Conservation (phyloP, 2,329 filamentous ascomycete species). For the Fusarium sp. region DNA sequence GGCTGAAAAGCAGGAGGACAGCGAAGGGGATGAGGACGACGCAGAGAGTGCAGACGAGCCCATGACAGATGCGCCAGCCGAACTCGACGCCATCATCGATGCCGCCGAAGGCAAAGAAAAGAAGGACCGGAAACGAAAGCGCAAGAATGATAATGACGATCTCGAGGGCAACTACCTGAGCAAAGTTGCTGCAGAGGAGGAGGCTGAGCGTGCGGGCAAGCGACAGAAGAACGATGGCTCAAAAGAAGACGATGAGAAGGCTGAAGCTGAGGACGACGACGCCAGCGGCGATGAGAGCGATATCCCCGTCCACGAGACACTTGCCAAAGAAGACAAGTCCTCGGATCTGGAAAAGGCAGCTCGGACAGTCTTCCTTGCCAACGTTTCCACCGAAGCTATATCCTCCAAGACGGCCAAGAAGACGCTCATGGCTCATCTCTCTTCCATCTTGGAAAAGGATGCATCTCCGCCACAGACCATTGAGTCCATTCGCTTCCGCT, state of each 20-base stretch:
- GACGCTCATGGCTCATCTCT: constrained; percentile 79
- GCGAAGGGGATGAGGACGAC: constrained; percentile 47
- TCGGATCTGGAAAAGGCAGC: constrained; percentile 84
- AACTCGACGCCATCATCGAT: constrained; percentile 52
- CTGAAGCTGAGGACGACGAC: constrained; percentile 59
- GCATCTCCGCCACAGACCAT: constrained; percentile 74
- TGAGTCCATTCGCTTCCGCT: constrained; percentile 94
- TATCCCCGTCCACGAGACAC: constrained; percentile 68
- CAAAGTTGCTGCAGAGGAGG: constrained; percentile 70
- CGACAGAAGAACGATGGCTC: constrained; percentile 58
- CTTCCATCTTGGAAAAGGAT: constrained; percentile 74
- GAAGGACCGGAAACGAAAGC: constrained; percentile 72
- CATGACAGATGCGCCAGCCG: constrained; percentile 49
- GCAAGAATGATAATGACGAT: constrained; percentile 75
- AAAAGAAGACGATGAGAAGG: constrained; percentile 44
- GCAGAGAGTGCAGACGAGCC: constrained; percentile 56
- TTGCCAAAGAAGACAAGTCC: constrained; percentile 63
- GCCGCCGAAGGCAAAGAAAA: constrained; percentile 51
- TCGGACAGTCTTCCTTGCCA: constrained; percentile 92
- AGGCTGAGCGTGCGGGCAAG: constrained; percentile 68
- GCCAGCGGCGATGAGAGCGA: constrained; percentile 58
- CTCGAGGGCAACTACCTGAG: constrained; percentile 78
- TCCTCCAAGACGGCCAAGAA: constrained; percentile 86
- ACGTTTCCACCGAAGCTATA: constrained; percentile 86
- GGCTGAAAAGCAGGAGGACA: constrained; percentile 42